phyloP scores from a whole-genome alignment of 2,329 filamentous ascomycete species.

The Phaeosphaeriaceae sp. region DNA sequence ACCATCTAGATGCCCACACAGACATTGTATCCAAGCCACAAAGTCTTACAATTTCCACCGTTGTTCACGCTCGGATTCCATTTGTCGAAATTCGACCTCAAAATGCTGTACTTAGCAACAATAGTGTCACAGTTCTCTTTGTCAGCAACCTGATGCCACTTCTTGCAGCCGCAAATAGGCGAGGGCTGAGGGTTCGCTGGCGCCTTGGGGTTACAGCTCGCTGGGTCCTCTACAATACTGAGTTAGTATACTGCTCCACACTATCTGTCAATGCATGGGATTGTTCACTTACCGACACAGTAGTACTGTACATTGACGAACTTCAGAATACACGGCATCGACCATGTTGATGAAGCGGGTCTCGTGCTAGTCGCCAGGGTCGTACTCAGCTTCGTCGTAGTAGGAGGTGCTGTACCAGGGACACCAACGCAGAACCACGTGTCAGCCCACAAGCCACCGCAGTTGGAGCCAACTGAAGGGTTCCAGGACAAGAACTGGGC shows the following conservation, averaged over 20 bases:
- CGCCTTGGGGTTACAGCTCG: conserved; percentile 1
- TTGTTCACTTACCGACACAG: conserved; percentile 1
- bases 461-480: conserved; percentile 6
- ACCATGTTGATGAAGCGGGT: not conserved
- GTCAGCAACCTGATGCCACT: conserved; percentile 1
- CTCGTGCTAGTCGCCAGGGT: not conserved
- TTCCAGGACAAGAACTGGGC: conserved; percentile 8
- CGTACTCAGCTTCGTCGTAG: not conserved
- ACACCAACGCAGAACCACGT: conserved; percentile 9
- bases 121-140: conserved; percentile 4
- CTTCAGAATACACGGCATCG: not conserved
- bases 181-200: not conserved
- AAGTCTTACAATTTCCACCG: not conserved
- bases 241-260: not conserved
- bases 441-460: conserved; percentile 3
- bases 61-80: not conserved
- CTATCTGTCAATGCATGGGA: not conserved
- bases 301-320: conserved; percentile 1
- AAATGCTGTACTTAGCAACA: not conserved
- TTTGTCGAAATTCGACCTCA: not conserved
- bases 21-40: conserved; percentile 7
- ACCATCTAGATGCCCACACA: not conserved
- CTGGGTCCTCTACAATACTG: not conserved
- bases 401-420: not conserved
- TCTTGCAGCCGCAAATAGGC: conserved; percentile 3